Evolutionary conservation across 140 eudicot genomes (phyloP).

Genomic region (Anethum foeniculum): DNA sequence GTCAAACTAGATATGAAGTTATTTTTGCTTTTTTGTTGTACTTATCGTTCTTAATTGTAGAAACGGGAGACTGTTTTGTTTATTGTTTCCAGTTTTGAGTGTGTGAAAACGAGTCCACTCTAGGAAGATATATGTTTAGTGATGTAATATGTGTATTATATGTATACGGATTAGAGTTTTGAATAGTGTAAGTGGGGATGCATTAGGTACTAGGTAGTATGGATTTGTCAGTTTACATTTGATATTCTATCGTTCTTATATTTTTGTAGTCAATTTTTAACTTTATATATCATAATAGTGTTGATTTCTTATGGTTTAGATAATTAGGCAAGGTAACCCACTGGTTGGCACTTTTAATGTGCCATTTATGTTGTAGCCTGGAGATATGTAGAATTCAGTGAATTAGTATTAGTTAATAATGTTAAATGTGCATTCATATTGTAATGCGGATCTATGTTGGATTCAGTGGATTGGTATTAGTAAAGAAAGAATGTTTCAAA

Average conservation of each 20-base stretch:
- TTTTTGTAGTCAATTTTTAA: neutral
- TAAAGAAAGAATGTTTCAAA: neutral
- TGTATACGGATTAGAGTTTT: neutral
- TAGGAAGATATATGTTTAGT: neutral
- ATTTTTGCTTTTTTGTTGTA: neutral
- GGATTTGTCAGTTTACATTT: neutral
- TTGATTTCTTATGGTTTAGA: neutral
- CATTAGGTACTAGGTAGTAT: neutral
- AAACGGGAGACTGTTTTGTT: too few relatives aligned
- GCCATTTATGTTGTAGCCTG: neutral
- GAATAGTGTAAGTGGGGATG: neutral
- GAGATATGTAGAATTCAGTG: neutral
- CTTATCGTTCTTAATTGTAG: neutral
- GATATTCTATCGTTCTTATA: neutral
- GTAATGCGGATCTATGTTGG: neutral
- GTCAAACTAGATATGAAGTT: neutral
- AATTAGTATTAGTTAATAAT: neutral
- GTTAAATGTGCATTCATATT: neutral
- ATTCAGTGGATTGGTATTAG: neutral
- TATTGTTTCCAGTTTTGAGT: neutral
- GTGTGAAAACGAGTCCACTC: neutral
- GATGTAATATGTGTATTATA: neutral
- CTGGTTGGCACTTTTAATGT: neutral
- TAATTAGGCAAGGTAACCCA: neutral
- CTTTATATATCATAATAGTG: neutral